Evolutionary conservation across 2,329 filamentous ascomycete species (phyloP).

Genomic region (Erysiphe pulchra): DNA sequence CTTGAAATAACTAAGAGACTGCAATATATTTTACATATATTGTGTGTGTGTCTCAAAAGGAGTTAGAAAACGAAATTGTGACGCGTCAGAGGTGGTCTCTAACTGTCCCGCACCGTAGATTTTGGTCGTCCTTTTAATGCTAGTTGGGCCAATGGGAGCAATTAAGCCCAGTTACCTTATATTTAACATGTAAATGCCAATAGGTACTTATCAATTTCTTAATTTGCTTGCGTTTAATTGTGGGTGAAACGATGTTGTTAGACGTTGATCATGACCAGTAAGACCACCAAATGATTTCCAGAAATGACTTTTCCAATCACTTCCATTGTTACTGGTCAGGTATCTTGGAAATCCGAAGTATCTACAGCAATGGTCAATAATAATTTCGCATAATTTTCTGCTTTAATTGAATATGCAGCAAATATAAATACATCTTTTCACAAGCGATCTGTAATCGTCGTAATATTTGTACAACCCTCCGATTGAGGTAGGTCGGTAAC

Average conservation of each 20-base stretch:
- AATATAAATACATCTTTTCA: background rate
- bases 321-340: background rate
- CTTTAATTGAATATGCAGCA: background rate
- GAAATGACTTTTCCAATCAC: background rate
- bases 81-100: no score
- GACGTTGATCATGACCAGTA: background rate
- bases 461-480: background rate
- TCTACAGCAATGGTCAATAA: background rate
- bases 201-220: no score
- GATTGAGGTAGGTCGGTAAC: background rate
- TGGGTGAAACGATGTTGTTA: background rate
- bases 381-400: background rate
- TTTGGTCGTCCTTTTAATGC: no score
- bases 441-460: background rate
- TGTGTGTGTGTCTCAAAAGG: no score
- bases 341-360: background rate
- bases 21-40: no score
- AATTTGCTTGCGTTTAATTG: background rate
- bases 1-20: no score
- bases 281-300: background rate
- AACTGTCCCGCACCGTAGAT: no score
- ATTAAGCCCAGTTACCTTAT: no score
- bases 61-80: no score
- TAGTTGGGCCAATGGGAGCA: no score
- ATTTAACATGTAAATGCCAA: no score